These are phyloP conservation scores for Austroboletus novae-zelandiae DNA, from an alignment of 1,284 basidiomycete species.

Conservation along the genomic window DNA sequence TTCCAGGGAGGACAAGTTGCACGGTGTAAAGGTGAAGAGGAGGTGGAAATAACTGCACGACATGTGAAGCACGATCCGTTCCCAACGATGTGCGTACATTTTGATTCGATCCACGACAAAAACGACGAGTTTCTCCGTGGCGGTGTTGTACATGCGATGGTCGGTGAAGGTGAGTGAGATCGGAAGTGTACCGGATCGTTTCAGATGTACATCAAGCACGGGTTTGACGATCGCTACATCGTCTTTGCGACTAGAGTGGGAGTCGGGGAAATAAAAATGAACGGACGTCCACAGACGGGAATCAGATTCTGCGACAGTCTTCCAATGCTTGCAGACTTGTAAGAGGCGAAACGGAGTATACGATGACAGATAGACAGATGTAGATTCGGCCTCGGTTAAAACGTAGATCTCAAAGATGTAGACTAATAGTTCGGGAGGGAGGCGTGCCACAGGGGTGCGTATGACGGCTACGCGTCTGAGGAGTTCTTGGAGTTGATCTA, in stretches of 20 bases:
- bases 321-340: slow-evolving; percentile 20
- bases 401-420: slow-evolving; percentile 16
- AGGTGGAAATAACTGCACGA: slow-evolving; percentile 7
- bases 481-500: not conserved
- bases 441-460: slow-evolving; percentile 1
- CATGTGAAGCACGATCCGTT: slow-evolving; percentile 13
- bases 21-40: slow-evolving; percentile 14
- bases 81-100: slow-evolving; percentile 17
- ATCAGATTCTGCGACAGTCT: slow-evolving; percentile 9
- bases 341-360: slow-evolving; percentile 7
- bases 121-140: slow-evolving; percentile 6
- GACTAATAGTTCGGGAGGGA: slow-evolving; percentile 17
- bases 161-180: slow-evolving; percentile 21
- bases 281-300: slow-evolving; percentile 21
- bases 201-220: slow-evolving; percentile 9
- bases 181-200: slow-evolving; percentile 15
- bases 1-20: slow-evolving; percentile 18
- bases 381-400: not conserved
- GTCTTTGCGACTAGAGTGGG: not conserved
- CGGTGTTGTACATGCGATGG: slow-evolving; percentile 2
- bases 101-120: slow-evolving; percentile 13
- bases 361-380: no score
- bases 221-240: slow-evolving; percentile 7
- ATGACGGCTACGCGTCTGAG: not conserved
- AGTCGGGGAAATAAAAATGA: slow-evolving; percentile 8